Evolutionary conservation across 2,329 filamentous ascomycete genomes (phyloP), one percentile per base, ranked within the genome.

Genomic region (Fusarium luffae): DNA sequence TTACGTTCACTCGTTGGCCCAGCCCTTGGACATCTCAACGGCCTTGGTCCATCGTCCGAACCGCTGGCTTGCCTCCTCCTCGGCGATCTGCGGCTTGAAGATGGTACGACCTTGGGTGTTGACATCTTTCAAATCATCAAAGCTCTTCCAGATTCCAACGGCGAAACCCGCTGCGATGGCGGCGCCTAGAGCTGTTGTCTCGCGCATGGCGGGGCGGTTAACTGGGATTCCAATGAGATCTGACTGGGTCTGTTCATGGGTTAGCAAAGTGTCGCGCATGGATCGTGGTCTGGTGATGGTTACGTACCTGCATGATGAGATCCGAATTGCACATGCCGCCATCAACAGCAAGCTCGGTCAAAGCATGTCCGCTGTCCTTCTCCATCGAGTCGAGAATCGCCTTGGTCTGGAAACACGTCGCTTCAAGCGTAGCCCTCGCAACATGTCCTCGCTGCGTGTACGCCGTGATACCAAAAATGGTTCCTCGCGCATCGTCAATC

Each of bases 151-250:
- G 13, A 94, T 85, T 49, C 85, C 89, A 8, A 91, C 87, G 5
- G 92, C 92, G 70, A 94, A 88, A n/a, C 91, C 93, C 23, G 93
- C 92, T 9, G 93, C 92, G 66, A 95, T 94, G 44, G 92, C 93
- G 30, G 93, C 92, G 32, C 92, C 93, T 5, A 95, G 85, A 1
- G 92, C 91, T 5, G 93, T 96, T 4, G 92, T 94, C 81, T 96
- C 93, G 68, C 92, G 89, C 93, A 96, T 95, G 56, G 87, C 85
- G 6, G 93, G 92, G 41, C 93, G 88, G 77, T 92, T 88, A 67
- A 95, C 90, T 44, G 92, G 90, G 70, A 95, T 94, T 55, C 90
- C 89, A 73, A 93, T 93, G 47, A 95, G 86, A 80, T 95, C 90
- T 69, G 92, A 88, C 85, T 96, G 93, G 8, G 91, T 92, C 86